A percentile compares a stretch with the other conserved stretches of the same genome.
Conservation (phyloP, 495 filamentous ascomycete species). For the Talaromyces trachyspermus region DNA sequence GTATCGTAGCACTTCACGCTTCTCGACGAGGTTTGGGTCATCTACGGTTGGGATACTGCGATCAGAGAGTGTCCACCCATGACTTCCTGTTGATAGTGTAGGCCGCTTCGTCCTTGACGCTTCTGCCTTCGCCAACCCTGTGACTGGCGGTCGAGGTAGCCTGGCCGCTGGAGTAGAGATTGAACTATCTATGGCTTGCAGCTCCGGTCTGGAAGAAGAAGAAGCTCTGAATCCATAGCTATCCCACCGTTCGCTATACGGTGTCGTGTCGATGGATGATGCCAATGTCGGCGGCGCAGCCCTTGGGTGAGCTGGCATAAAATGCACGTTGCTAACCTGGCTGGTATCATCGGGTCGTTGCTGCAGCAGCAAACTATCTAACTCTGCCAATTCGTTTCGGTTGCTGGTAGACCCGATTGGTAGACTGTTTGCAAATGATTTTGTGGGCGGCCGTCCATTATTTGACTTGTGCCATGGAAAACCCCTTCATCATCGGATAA, state of each 20-base stretch:
- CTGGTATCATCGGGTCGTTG: constrained; percentile 1
- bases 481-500: constrained; percentile 25
- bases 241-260: constrained; percentile 14
- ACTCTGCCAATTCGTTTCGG: constrained; percentile 4
- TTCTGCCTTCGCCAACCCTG: constrained; percentile 37
- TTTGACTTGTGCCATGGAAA: not conserved
- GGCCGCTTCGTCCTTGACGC: constrained; percentile 25
- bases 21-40: constrained; percentile 30
- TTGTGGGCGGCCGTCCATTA: constrained; percentile 14
- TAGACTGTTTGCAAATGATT: constrained; percentile 30
- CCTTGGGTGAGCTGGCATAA: constrained; percentile 1
- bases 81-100: constrained; percentile 20
- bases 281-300: not conserved
- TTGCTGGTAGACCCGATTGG: constrained; percentile 41
- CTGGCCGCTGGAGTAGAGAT: no score
- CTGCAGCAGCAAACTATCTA: not conserved
- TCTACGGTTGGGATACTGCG: constrained; percentile 33
- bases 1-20: constrained; percentile 66
- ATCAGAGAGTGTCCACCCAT: constrained; percentile 66
- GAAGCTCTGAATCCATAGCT: constrained; percentile 13
- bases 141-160: constrained; percentile 37
- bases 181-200: no score
- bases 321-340: constrained; percentile 1
- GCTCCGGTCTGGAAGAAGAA: not conserved
- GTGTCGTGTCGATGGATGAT: constrained; percentile 3